These are phyloP conservation scores for Trichoderma arundinaceum DNA, from an alignment of 2,329 filamentous ascomycete species.

Conservation along the genomic window DNA sequence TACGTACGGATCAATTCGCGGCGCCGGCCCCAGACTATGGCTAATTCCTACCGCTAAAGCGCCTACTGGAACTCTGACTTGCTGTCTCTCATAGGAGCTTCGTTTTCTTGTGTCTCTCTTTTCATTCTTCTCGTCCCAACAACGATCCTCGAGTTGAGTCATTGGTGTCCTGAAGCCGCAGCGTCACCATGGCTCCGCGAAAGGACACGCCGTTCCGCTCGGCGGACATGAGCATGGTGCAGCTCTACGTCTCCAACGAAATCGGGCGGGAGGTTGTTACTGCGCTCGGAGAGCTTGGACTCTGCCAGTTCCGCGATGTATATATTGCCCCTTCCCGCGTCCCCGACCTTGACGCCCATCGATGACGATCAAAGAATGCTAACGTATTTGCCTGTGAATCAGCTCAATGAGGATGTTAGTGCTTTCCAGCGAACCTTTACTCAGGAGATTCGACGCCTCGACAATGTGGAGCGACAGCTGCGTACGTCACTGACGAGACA, in stretches of 20 bases:
- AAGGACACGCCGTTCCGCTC: constrained; percentile 99
- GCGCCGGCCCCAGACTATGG: constrained; percentile 31
- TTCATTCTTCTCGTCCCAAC: constrained; percentile 31
- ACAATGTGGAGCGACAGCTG: constrained; percentile 97
- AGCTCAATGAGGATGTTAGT: constrained; percentile 92
- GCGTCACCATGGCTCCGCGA: constrained; percentile 62
- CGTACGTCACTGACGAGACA: constrained; percentile 62
- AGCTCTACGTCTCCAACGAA: constrained; percentile 99
- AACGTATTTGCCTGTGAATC: constrained; percentile 83
- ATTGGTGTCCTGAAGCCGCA: constrained; percentile 40
- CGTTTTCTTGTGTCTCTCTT: neutral
- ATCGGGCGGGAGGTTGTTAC: constrained; percentile 98
- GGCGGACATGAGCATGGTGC: constrained; percentile 99
- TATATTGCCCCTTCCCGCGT: neutral
- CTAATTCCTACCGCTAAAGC: constrained; percentile 28
- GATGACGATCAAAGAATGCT: neutral
- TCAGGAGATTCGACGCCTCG: constrained; percentile 93
- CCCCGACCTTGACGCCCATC: neutral
- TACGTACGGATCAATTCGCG: constrained; percentile 38
- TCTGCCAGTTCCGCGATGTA: constrained; percentile 97
- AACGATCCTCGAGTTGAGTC: constrained; percentile 40
- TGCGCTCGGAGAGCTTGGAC: constrained; percentile 91
- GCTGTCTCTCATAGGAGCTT: neutral
- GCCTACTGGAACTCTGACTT: neutral
- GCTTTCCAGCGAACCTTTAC: constrained; percentile 98